Base-by-base conservation (phyloP, 78 protist species). In the Polysphondylium violaceum region DNA sequence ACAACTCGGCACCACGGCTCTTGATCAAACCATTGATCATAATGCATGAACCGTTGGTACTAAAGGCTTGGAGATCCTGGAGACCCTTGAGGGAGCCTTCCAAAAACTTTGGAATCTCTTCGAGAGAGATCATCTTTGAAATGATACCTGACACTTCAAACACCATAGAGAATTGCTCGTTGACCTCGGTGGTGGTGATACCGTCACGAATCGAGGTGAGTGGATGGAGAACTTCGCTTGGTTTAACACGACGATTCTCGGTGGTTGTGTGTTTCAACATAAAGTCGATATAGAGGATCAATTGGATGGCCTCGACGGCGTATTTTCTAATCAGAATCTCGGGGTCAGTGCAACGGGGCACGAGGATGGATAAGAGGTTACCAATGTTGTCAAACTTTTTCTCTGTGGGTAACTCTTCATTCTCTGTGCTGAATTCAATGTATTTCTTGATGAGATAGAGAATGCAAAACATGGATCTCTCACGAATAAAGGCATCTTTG, bases 21-120 rank as follows among this genome's bases (percentile, higher is more conserved):
- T 74, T 73, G 17, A 93, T 67, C n/a, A 93, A 8, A 44, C 96
- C 96, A 53, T 79, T 87, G 19, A 93, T 59, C 25, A 93, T 86
- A 35, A 93, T 90, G 44, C 96, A 93, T 31, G 96, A 27, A 55
- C 96, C 96, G 67, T 61, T 55, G 43, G 94, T 87, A 31, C 76
- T 36, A n/a, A 63, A 56, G 1, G 86, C 40, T 27, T 91, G 87
- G 12, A 59, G 43, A 50, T 93, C 96, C n/a, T 47, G 50, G 0
- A 93, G 71, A 14, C 96, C 96, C n/a, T 69, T 72, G 11, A 93
- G 12, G 12, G 86, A 77, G 25, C 51, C 50, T 17, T 59, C 86
- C 50, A 93, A 58, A 65, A 93, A 67, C 35, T 41, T 72, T 59
- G 87, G 92, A 51, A 93, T 77, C 74, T 93, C 92, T 1, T 61